Evolutionary conservation across 2,329 filamentous ascomycete genomes (phyloP), one percentile per base, ranked within the genome.

Genomic region (Phaeosphaeria sp.): DNA sequence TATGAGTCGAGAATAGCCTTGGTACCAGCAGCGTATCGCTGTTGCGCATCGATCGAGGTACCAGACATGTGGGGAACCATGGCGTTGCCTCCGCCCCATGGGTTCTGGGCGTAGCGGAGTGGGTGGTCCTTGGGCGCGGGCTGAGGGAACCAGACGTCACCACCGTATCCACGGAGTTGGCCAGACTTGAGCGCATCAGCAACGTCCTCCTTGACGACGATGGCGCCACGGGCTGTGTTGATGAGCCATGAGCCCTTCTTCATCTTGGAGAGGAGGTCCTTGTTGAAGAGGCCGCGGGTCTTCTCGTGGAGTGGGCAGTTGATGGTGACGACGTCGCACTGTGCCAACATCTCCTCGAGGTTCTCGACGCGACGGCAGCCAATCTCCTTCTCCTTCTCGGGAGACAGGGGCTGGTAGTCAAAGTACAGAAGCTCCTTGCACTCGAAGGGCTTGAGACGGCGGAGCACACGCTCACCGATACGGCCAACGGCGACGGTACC

Each of bases 391-490:
- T 98, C 93, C 72, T 88, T 85, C 84, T 97, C 93, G 60, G 92
- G 76, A 60, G 82, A 85, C 66, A 99, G 86, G 52, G 94, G 93
- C 87, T 99, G 95, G 90, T 99, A 99, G 84, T 99, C 95, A 79
- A 91, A 98, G 91, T 99, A 99, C 65, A 98, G 88, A 50, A 99
- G 88, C 86, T 98, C 94, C 89, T 97, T 97, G 92, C 95, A 99
- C 85, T 97, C 94, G 77, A 99, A 99, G 68, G 93, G 84, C 89
- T 96, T 96, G 74, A 99, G 90, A 68, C 95, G 89, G 80, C 94
- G 91, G 71, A 99, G 88, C 58, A 99, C 95, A 82, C 95, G 93
- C 89, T 98, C 93, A 74, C 95, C 95, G 73, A 99, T 99, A 78
- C 95, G 92, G 79, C 95, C 95, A 63, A 98, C 93, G 74, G 91